A percentile compares a stretch with the other conserved stretches of the same genome.
These are phyloP conservation scores for Fusarium bactridioides DNA, from an alignment of 2,329 filamentous ascomycete species.

Conservation along the genomic window DNA sequence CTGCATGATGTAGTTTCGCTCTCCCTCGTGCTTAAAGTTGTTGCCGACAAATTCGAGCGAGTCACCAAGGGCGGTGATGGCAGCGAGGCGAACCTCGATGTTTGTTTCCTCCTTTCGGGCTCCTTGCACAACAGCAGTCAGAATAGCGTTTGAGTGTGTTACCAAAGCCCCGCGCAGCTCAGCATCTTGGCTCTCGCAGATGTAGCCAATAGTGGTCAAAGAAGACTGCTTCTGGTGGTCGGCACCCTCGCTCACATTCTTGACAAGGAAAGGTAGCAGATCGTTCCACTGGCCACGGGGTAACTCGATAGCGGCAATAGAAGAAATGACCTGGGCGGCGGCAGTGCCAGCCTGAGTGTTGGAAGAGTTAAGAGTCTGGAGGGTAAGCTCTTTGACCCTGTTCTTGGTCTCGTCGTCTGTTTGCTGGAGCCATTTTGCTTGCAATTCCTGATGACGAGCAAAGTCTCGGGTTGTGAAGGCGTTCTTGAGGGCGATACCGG, in stretches of 20 bases:
- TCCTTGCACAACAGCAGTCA: constrained; percentile 97
- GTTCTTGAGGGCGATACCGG: constrained; percentile 97
- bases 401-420: constrained; percentile 83
- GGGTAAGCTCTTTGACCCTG: constrained; percentile 87
- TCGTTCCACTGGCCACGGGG: constrained; percentile 93
- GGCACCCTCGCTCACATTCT: constrained; percentile 87
- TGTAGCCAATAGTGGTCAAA: constrained; percentile 95
- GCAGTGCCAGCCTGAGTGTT: constrained; percentile 87
- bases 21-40: constrained; percentile 99
- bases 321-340: constrained; percentile 92
- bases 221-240: constrained; percentile 94
- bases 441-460: constrained; percentile 84
- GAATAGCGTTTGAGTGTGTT: constrained; percentile 93
- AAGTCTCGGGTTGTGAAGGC: constrained; percentile 95
- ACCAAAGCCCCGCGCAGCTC: constrained; percentile 84
- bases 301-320: constrained; percentile 93
- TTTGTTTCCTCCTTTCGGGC: constrained; percentile 96
- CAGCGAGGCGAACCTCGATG: constrained; percentile 86
- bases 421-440: constrained; percentile 90
- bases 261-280: constrained; percentile 86
- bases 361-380: constrained; percentile 83
- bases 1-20: constrained; percentile 99
- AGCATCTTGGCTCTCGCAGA: constrained; percentile 92
- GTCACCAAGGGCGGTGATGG: constrained; percentile 92
- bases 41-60: constrained; percentile 97